phyloP scores from a whole-genome alignment of 331 rosid species.

The Acacia pycnantha region DNA sequence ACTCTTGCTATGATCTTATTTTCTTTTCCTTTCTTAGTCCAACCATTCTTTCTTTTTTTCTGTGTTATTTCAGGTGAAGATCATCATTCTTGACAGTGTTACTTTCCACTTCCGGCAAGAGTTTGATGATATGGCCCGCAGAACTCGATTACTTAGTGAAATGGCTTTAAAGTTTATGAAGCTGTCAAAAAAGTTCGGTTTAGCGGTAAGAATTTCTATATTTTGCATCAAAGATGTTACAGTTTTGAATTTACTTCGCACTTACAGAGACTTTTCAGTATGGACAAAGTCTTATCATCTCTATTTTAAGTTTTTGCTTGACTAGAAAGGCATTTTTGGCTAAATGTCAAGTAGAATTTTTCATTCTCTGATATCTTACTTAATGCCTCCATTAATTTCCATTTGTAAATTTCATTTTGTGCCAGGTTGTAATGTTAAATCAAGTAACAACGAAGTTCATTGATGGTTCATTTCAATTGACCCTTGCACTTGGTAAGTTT shows the following conservation, averaged over 20 bases:
- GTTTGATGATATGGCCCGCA: constrained; percentile 82
- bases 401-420: constrained; percentile 8
- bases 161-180: constrained; percentile 93
- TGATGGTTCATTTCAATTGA: constrained; percentile 86
- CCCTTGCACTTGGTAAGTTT: constrained; percentile 82
- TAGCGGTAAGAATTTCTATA: constrained; percentile 67
- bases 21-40: neutral
- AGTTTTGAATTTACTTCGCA: neutral
- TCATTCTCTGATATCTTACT: neutral
- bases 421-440: constrained; percentile 87
- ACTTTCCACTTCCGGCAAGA: constrained; percentile 96
- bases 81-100: constrained; percentile 83
- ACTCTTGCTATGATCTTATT: constrained; percentile 10
- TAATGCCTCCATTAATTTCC: neutral
- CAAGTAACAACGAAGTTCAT: constrained; percentile 77
- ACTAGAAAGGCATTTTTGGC: neutral
- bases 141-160: constrained; percentile 83
- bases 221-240: constrained; percentile 10
- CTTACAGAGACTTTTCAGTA: neutral
- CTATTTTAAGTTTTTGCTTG: neutral
- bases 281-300: neutral
- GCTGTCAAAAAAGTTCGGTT: constrained; percentile 59
- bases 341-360: neutral
- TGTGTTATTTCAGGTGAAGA: constrained; percentile 60
- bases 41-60: neutral